These are phyloP conservation scores for Geotrichum klebahnii DNA, from an alignment of 1,139 yeast genomes.

Conservation along the genomic window DNA sequence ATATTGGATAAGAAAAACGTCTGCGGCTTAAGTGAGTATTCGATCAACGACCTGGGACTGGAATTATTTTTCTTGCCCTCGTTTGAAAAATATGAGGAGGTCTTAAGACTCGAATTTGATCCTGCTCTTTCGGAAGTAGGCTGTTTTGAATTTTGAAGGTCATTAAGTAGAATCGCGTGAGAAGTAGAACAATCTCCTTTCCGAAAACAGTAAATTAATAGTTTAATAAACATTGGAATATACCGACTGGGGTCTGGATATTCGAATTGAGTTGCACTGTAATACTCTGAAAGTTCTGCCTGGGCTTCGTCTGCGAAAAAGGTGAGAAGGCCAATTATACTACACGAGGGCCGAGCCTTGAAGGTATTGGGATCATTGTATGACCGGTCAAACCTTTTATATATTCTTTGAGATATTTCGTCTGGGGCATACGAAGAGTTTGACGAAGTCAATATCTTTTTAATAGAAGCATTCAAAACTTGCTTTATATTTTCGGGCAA, in stretches of 20 bases:
- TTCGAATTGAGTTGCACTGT: constrained; percentile 26
- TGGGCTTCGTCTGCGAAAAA: constrained; percentile 62
- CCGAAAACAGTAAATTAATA: constrained; percentile 49
- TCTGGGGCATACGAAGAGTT: constrained; percentile 17
- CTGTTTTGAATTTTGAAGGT: constrained; percentile 34
- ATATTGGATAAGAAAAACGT: constrained; percentile 33
- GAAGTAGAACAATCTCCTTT: constrained; percentile 35
- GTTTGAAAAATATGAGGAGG: background rate
- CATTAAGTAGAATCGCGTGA: constrained; percentile 31
- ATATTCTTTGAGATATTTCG: constrained; percentile 23
- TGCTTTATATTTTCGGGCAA: constrained; percentile 13
- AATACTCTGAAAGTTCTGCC: constrained; percentile 47
- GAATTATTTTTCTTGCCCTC: constrained; percentile 10
- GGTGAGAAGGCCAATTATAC: constrained; percentile 62
- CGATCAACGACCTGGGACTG: background rate
- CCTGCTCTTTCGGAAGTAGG: constrained; percentile 17
- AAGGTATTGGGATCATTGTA: constrained; percentile 14
- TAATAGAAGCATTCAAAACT: background rate
- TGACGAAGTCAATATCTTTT: background rate
- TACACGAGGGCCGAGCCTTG: constrained; percentile 40
- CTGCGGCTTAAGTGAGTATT: constrained; percentile 23
- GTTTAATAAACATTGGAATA: constrained; percentile 53
- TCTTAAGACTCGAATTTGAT: constrained; percentile 4
- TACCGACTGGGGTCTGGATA: constrained; percentile 47
- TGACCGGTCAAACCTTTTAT: constrained; percentile 18